Evolutionary conservation across 2,329 filamentous ascomycete genomes (phyloP).

Genomic region (Gaeumannomyces tritici): DNA sequence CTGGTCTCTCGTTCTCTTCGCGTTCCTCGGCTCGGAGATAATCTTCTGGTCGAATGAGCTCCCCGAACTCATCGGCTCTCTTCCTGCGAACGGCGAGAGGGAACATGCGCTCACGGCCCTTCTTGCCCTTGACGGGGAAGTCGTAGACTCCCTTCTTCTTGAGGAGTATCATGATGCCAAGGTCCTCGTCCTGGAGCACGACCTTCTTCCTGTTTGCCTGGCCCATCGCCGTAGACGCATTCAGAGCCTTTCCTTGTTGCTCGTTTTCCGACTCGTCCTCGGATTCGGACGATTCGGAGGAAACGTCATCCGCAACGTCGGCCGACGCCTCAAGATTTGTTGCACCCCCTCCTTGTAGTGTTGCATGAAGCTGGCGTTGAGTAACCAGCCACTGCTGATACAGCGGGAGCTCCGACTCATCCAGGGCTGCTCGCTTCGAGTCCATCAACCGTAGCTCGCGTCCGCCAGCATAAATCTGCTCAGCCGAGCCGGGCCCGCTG

Average conservation of each 20-base stretch:
- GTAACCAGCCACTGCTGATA: conserved; percentile 93
- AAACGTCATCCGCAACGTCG: conserved; percentile 67
- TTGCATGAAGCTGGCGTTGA: conserved; percentile 77
- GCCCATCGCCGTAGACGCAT: conserved; percentile 75
- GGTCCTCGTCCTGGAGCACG: conserved; percentile 76
- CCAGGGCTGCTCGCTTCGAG: conserved; percentile 54
- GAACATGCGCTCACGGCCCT: conserved; percentile 86
- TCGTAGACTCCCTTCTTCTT: conserved; percentile 88
- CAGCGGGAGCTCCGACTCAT: conserved; percentile 64
- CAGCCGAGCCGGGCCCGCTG: conserved; percentile 26
- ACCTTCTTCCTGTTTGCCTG: conserved; percentile 80
- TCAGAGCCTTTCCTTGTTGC: conserved; percentile 85
- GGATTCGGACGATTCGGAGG: conserved; percentile 74
- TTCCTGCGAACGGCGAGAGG: conserved; percentile 73
- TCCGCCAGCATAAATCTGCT: conserved; percentile 58
- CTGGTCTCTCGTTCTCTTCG: conserved; percentile 50
- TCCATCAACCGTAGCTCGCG: conserved; percentile 52
- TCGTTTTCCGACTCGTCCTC: conserved; percentile 85
- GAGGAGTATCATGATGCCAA: conserved; percentile 84
- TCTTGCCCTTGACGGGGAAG: conserved; percentile 84
- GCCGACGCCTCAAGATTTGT: conserved; percentile 59
- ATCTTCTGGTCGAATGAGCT: conserved; percentile 87
- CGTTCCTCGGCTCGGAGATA: conserved; percentile 89
- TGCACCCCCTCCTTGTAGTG: conserved; percentile 57
- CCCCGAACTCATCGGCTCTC: conserved; percentile 84